These are phyloP conservation scores for Coniochaeta sp. DNA, from an alignment of 2,329 filamentous ascomycete species.

Conservation along the genomic window DNA sequence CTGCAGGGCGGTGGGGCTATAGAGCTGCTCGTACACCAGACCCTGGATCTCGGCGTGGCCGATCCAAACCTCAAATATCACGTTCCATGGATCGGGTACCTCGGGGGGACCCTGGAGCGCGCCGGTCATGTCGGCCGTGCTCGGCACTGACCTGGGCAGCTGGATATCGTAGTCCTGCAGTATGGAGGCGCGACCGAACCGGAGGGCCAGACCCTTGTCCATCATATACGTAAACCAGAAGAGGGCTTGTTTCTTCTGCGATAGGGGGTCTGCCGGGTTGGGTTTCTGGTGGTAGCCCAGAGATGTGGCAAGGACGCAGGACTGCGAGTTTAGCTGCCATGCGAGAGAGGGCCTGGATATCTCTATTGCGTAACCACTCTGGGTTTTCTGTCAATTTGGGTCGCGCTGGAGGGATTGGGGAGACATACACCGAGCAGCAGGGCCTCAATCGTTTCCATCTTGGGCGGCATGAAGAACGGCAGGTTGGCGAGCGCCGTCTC, in stretches of 20 bases:
- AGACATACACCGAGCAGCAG: conserved; percentile 49
- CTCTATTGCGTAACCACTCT: conserved; percentile 58
- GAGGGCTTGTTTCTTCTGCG: conserved; percentile 30
- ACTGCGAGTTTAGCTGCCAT: conserved; percentile 55
- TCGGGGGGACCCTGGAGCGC: conserved; percentile 13
- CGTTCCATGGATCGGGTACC: conserved; percentile 31
- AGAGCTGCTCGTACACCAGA: conserved; percentile 50
- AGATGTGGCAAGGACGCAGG: conserved; percentile 53
- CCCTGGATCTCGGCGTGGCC: conserved; percentile 49
- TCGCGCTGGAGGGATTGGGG: background rate
- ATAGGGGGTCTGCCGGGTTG: conserved; percentile 12
- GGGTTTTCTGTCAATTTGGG: background rate
- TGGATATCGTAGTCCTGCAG: conserved; percentile 53
- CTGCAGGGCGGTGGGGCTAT: conserved; percentile 40
- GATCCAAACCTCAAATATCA: conserved; percentile 47
- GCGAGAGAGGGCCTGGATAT: conserved; percentile 54
- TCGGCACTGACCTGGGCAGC: conserved; percentile 20
- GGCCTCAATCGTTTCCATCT: conserved; percentile 47
- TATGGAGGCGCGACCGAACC: conserved; percentile 49
- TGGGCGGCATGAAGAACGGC: conserved; percentile 49
- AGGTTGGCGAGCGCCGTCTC: conserved; percentile 44
- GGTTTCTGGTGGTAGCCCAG: conserved; percentile 51
- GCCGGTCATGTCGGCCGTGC: conserved; percentile 14
- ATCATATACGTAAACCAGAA: conserved; percentile 48
- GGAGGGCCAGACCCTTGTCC: conserved; percentile 51